A percentile compares a stretch with the other conserved stretches of the same genome.
Conservation (phyloP, 805 yeast genomes). For the Wickerhamomyces rabaulensis region DNA sequence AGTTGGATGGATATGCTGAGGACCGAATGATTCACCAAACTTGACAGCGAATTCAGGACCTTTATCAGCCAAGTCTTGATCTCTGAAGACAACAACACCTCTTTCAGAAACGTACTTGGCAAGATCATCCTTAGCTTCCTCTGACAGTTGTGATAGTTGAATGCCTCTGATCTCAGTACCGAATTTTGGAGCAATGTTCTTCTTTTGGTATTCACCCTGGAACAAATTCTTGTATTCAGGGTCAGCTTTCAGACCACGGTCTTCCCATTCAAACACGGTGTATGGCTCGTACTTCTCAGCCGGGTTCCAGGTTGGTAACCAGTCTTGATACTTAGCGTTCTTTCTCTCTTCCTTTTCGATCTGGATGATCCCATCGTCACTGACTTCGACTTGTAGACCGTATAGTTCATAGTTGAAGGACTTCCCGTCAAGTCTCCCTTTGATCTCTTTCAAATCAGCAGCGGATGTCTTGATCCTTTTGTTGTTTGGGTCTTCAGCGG, state of each 20-base stretch:
- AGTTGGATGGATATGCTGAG: slow-evolving; percentile 68
- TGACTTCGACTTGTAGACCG: slow-evolving; percentile 3
- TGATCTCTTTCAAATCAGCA: background rate
- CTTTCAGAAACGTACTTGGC: slow-evolving; percentile 64
- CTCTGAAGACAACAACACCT: slow-evolving; percentile 63
- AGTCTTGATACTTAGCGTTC: slow-evolving; percentile 1
- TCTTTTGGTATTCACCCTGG: background rate
- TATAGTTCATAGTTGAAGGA: background rate
- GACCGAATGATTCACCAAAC: slow-evolving; percentile 63
- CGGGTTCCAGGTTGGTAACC: slow-evolving; percentile 11
- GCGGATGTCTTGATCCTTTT: background rate
- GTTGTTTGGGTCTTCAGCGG: background rate
- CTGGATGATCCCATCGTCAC: slow-evolving; percentile 3
- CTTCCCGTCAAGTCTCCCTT: background rate
- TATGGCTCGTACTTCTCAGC: slow-evolving; percentile 8
- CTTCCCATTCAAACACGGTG: slow-evolving; percentile 5
- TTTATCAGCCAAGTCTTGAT: slow-evolving; percentile 57
- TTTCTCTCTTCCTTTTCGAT: background rate
- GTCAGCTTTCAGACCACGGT: slow-evolving; percentile 8
- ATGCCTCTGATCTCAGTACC: slow-evolving; percentile 49
- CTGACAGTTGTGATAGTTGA: slow-evolving; percentile 50
- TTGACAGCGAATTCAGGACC: slow-evolving; percentile 44
- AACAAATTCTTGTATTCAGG: slow-evolving; percentile 4
- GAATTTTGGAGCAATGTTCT: slow-evolving; percentile 1
- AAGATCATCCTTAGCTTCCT: slow-evolving; percentile 58